A percentile compares a stretch with the other conserved stretches of the same genome.
phyloP scores from a whole-genome alignment of 345 rosid species.

The Citrus glauca region DNA sequence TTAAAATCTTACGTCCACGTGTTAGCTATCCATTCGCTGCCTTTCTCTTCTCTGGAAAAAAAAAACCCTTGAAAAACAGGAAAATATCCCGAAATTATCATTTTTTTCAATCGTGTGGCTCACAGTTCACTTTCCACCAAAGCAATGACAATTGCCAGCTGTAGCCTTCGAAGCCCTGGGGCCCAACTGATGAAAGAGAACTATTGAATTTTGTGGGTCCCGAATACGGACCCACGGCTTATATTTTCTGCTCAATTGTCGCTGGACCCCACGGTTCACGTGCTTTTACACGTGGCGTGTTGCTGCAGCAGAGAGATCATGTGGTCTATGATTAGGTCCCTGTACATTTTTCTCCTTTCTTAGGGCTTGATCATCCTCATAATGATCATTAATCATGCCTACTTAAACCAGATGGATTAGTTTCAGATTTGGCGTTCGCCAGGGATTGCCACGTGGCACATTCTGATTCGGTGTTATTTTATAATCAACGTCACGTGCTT shows the following conservation, averaged over 20 bases:
- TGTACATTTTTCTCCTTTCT: background rate
- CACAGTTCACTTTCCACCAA: conserved; percentile 35
- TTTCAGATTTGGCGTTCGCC: background rate
- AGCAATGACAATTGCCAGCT: conserved; percentile 33
- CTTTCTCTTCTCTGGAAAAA: background rate
- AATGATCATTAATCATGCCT: background rate
- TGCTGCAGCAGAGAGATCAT: too few species aligned
- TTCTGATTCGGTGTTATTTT: background rate
- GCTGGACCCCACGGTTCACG: conserved; percentile 17
- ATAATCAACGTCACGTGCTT: background rate
- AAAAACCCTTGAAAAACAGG: too few species aligned
- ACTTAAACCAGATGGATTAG: background rate
- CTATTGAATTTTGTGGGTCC: background rate
- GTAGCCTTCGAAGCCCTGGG: conserved; percentile 1
- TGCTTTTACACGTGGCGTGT: conserved; percentile 26
- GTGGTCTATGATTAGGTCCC: background rate
- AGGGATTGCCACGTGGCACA: background rate
- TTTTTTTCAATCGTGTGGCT: conserved; percentile 15
- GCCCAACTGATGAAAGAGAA: background rate
- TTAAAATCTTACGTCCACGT: background rate
- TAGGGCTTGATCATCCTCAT: background rate
- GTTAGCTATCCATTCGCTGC: background rate
- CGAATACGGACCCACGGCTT: background rate
- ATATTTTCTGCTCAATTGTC: background rate
- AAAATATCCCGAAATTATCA: too few species aligned